phyloP scores from a whole-genome alignment of 148 eudicot species.

The Camellia japonica region DNA sequence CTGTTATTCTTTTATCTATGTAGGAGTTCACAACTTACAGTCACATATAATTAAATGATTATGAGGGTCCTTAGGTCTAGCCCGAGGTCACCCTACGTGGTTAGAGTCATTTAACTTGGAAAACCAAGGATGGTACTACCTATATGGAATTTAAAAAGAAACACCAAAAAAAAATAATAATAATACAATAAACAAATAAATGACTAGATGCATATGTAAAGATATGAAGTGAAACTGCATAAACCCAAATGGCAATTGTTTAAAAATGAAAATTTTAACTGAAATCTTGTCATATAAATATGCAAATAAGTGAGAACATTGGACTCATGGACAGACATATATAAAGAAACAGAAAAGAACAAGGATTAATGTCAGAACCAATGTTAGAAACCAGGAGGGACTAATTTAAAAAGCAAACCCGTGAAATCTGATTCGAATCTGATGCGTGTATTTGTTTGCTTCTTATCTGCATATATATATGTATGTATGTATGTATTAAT shows the following conservation, averaged over 20 bases:
- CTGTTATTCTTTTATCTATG: too few relatives aligned
- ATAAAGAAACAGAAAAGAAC: background rate
- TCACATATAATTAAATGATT: too few relatives aligned
- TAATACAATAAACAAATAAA: too few relatives aligned
- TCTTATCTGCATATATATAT: background rate
- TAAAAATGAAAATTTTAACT: background rate
- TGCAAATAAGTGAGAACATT: background rate
- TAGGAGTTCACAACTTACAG: too few relatives aligned
- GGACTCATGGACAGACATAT: background rate
- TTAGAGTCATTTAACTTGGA: too few relatives aligned
- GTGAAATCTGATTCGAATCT: background rate
- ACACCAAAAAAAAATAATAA: background rate
- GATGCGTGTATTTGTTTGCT: background rate
- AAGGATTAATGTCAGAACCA: background rate
- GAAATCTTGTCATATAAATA: background rate
- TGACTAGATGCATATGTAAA: background rate
- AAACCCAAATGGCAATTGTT: background rate
- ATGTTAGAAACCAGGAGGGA: background rate
- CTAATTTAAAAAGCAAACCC: background rate
- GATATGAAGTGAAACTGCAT: background rate
- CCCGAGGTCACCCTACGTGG: too few relatives aligned
- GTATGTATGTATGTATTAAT: background rate
- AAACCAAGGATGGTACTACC: background rate
- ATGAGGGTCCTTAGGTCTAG: too few relatives aligned
- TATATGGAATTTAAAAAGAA: background rate